Conservation (phyloP, 805 yeast species). For the Kazachstania psychrophila region DNA sequence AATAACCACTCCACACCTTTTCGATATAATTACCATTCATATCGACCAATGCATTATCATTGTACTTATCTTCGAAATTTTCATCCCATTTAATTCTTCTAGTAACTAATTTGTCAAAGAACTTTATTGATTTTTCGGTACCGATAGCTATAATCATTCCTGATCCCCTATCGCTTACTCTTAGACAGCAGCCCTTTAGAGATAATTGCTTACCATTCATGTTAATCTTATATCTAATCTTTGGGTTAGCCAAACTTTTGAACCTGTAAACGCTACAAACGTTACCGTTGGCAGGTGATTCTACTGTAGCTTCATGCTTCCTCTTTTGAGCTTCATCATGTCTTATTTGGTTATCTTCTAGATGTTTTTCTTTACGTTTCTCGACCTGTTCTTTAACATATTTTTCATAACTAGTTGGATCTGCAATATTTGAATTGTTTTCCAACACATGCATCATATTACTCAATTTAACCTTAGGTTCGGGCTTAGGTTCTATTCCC, state of each 20-base stretch:
- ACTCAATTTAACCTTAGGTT: conserved; percentile 75
- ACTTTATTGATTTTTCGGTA: conserved; percentile 48
- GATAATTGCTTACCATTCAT: conserved; percentile 68
- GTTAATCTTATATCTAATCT: conserved; percentile 66
- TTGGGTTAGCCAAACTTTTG: conserved; percentile 46
- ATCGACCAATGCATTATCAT: conserved; percentile 28
- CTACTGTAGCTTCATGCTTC: conserved; percentile 4
- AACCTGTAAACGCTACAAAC: conserved; percentile 48
- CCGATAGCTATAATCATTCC: conserved; percentile 71
- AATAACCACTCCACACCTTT: conserved; percentile 64
- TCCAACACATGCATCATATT: conserved; percentile 74
- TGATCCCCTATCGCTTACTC: conserved; percentile 34
- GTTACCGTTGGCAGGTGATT: too few species aligned
- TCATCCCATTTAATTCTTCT: conserved; percentile 65
- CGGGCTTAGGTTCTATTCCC: conserved; percentile 82
- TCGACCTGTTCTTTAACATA: conserved; percentile 61
- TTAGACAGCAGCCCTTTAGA: conserved; percentile 53
- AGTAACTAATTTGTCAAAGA: conserved; percentile 52
- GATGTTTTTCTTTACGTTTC: conserved; percentile 51
- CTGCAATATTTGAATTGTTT: conserved; percentile 75
- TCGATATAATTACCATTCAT: conserved; percentile 37
- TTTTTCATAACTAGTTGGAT: conserved; percentile 81
- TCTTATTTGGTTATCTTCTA: conserved; percentile 50
- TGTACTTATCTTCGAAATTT: conserved; percentile 29
- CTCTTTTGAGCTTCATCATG: conserved; percentile 26